phyloP scores from a whole-genome alignment of 2,329 filamentous ascomycete species.

The Rutstroemia sydowiana region DNA sequence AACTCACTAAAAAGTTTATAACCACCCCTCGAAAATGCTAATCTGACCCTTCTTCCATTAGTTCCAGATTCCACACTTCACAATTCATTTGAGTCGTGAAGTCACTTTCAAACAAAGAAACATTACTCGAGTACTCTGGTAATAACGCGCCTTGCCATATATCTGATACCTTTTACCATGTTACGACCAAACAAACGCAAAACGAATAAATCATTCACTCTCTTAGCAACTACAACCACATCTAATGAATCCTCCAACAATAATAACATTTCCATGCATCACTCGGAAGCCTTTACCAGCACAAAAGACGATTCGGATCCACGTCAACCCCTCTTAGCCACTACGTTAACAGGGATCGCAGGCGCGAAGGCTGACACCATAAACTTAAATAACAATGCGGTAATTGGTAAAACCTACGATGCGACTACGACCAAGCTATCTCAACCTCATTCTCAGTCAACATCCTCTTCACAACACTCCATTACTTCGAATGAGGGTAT shows the following conservation, averaged over 20 bases:
- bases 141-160: too few species aligned
- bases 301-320: conserved; percentile 12
- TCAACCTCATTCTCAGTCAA: conserved; percentile 11
- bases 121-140: too few species aligned
- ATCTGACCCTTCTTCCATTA: too few species aligned
- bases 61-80: too few species aligned
- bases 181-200: conserved; percentile 6
- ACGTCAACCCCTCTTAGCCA: conserved; percentile 11
- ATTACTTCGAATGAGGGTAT: not conserved
- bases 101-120: too few species aligned
- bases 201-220: not conserved
- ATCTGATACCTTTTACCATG: conserved; percentile 3
- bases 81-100: too few species aligned
- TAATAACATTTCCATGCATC: not conserved
- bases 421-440: conserved; percentile 5
- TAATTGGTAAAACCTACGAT: not conserved
- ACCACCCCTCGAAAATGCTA: too few species aligned
- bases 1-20: too few species aligned
- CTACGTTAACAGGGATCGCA: conserved; percentile 4
- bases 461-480: not conserved
- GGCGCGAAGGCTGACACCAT: not conserved
- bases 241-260: not conserved
- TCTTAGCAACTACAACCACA: not conserved
- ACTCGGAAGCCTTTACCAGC: not conserved
- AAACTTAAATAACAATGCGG: not conserved